Evolutionary conservation across 2,329 filamentous ascomycete species (phyloP).

Genomic region (Ceratocystis destructans): DNA sequence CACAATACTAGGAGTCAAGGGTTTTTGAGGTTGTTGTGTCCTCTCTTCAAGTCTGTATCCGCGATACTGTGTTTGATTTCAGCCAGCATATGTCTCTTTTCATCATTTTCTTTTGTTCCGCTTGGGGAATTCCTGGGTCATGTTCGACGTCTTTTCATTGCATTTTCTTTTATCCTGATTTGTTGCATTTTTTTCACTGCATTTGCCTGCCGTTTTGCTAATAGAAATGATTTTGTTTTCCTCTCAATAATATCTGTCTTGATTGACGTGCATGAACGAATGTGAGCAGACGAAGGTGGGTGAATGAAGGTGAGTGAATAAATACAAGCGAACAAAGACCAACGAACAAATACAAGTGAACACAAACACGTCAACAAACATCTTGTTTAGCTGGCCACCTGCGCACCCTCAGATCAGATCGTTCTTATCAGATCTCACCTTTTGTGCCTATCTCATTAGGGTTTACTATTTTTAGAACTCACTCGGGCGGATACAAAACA

Average conservation of each 20-base stretch:
- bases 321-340: too few species aligned
- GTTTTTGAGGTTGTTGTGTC: not conserved
- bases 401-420: too few species aligned
- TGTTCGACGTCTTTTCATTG: not conserved
- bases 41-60: conserved; percentile 3
- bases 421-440: not conserved
- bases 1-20: not conserved
- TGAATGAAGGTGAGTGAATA: too few species aligned
- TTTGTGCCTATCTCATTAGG: not conserved
- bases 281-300: too few species aligned
- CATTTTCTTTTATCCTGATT: not conserved
- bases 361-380: too few species aligned
- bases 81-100: not conserved
- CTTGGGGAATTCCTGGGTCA: not conserved
- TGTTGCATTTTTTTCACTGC: not conserved
- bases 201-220: not conserved
- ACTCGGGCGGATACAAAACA: too few species aligned
- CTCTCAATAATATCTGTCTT: not conserved
- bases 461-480: not conserved
- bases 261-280: not conserved
- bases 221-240: not conserved
- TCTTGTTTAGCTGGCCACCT: too few species aligned
- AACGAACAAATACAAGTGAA: too few species aligned
- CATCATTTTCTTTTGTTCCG: not conserved
- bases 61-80: conserved; percentile 6